Conservation (phyloP, 2,329 filamentous ascomycete genomes). For the Fusarium redolens region DNA sequence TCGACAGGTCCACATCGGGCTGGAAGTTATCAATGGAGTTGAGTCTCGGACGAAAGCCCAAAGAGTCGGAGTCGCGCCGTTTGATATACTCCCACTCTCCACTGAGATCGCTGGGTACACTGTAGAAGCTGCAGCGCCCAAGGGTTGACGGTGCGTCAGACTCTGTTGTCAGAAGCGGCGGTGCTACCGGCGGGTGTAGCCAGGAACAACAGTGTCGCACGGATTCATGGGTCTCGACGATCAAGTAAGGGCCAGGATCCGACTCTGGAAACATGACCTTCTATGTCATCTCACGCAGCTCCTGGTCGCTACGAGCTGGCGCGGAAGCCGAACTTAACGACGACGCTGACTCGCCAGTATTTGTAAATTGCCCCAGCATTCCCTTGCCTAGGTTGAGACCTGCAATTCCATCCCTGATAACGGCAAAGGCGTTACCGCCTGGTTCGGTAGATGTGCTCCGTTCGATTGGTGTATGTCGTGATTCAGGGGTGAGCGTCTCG, state of each 20-base stretch:
- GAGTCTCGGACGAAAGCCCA: background rate
- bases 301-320: conserved; percentile 51
- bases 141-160: background rate
- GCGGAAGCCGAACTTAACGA: conserved; percentile 27
- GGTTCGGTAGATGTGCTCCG: conserved; percentile 59
- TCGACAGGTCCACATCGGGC: background rate
- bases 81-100: conserved; percentile 37
- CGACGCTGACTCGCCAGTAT: conserved; percentile 40
- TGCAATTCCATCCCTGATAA: conserved; percentile 61
- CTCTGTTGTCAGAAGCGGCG: conserved; percentile 13
- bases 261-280: conserved; percentile 52
- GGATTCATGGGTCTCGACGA: conserved; percentile 48
- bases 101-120: conserved; percentile 20
- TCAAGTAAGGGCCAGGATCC: conserved; percentile 48
- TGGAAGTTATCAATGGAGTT: background rate
- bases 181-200: background rate
- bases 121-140: conserved; percentile 12
- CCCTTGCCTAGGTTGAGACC: conserved; percentile 62
- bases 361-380: conserved; percentile 52
- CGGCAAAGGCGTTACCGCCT: conserved; percentile 56
- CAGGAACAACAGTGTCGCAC: conserved; percentile 21
- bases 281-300: conserved; percentile 61
- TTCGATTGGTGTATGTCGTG: conserved; percentile 52
- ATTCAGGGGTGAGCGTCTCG: conserved; percentile 59
- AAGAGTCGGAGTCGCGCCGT: conserved; percentile 1